phyloP scores from a whole-genome alignment of 2,329 filamentous ascomycete genomes.

The Beauveria sp. region DNA sequence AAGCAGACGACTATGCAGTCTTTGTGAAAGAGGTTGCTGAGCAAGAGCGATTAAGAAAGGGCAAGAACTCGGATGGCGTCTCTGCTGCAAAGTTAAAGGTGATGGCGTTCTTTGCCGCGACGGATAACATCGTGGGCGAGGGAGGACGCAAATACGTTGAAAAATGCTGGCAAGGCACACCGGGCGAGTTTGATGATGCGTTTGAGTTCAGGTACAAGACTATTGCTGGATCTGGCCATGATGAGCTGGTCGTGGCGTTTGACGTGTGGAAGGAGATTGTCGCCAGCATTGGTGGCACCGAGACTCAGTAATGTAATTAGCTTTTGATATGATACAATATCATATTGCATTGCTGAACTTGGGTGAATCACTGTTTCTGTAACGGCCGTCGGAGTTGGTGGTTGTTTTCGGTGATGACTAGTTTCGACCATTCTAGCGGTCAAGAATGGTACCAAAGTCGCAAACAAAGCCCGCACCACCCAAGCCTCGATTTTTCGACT shows the following conservation, averaged over 20 bases:
- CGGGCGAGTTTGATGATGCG: conserved; percentile 7
- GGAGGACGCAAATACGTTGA: conserved; percentile 6
- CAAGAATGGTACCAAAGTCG: neutral
- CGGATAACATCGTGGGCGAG: conserved; percentile 8
- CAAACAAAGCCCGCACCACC: neutral
- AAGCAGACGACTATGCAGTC: conserved; percentile 2
- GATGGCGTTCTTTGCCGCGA: conserved; percentile 3
- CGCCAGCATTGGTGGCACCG: neutral
- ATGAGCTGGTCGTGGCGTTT: conserved; percentile 1
- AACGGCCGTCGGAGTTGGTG: neutral
- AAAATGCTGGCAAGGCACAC: conserved; percentile 1
- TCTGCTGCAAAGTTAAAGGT: neutral
- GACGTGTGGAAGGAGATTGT: conserved; percentile 7
- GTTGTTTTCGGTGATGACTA: neutral
- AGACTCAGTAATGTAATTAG: neutral
- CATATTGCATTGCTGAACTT: too few species aligned
- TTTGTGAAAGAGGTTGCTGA: conserved; percentile 2
- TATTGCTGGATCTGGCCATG: conserved; percentile 5
- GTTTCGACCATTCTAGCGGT: neutral
- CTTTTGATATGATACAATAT: neutral
- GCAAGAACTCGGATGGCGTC: neutral
- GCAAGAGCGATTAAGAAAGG: neutral
- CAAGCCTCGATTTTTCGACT: neutral
- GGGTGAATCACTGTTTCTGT: neutral
- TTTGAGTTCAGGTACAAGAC: neutral